Conservation (phyloP, 2,329 filamentous ascomycete species). For the Aspergillus sp. region DNA sequence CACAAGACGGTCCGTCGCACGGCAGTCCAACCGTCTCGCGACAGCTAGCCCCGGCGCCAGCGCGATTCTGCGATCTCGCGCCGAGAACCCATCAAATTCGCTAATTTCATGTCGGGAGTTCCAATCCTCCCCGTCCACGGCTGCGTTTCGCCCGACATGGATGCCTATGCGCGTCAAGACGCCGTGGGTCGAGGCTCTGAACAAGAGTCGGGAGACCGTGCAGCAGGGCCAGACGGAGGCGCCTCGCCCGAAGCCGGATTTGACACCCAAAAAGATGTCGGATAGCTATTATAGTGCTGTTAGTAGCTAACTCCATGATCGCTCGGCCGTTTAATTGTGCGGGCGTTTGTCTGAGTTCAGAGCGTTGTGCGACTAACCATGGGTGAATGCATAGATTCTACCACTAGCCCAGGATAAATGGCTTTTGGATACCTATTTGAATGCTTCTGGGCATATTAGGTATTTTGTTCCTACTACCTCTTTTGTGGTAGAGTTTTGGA, state of each 20-base stretch:
- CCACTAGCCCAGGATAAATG: constrained; percentile 72
- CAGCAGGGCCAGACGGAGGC: constrained; percentile 21
- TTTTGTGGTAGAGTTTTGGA: neutral
- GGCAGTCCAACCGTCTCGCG: constrained; percentile 22
- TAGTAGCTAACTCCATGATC: constrained; percentile 25
- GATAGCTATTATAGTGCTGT: constrained; percentile 70
- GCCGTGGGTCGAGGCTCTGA: constrained; percentile 68
- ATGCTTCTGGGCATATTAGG: constrained; percentile 72
- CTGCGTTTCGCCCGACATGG: constrained; percentile 35
- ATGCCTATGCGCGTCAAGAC: constrained; percentile 61
- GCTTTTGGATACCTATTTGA: constrained; percentile 76
- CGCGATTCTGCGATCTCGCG: constrained; percentile 3
- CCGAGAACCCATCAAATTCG: constrained; percentile 4
- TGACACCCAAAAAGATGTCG: constrained; percentile 67
- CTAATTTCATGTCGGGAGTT: constrained; percentile 22
- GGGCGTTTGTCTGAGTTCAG: neutral
- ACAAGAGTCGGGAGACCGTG: constrained; percentile 50
- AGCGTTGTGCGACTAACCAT: constrained; percentile 9
- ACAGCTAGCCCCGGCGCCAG: constrained; percentile 3
- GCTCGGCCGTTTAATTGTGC: neutral
- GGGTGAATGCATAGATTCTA: constrained; percentile 47
- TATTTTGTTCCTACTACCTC: constrained; percentile 24
- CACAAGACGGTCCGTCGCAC: constrained; percentile 15
- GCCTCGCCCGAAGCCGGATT: constrained; percentile 50
- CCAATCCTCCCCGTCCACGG: constrained; percentile 27